Evolutionary conservation across 2,329 filamentous ascomycete species (phyloP).

Genomic region (Paecilomyces niveus): DNA sequence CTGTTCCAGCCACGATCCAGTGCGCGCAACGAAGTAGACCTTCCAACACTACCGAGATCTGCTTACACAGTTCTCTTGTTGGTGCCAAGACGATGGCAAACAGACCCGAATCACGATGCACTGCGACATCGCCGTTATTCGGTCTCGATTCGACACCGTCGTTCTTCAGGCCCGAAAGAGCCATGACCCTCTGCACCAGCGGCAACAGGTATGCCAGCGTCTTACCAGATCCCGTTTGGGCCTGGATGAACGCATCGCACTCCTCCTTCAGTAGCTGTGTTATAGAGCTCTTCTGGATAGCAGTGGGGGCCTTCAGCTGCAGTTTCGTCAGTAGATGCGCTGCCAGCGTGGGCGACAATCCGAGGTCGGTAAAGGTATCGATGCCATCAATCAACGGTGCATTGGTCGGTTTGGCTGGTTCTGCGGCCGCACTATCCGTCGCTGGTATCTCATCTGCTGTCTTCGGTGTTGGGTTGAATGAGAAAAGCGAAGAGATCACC

Average conservation of each 20-base stretch:
- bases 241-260: slow-evolving; percentile 90
- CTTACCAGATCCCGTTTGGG: slow-evolving; percentile 95
- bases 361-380: slow-evolving; percentile 78
- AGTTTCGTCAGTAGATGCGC: slow-evolving; percentile 79
- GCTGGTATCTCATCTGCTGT: slow-evolving; percentile 35
- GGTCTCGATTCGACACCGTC: slow-evolving; percentile 21
- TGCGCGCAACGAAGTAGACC: slow-evolving; percentile 80
- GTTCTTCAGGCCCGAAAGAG: slow-evolving; percentile 54
- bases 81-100: slow-evolving; percentile 94
- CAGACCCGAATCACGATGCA: slow-evolving; percentile 78
- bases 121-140: slow-evolving; percentile 36
- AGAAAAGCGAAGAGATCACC: slow-evolving; percentile 86
- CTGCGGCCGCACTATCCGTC: slow-evolving; percentile 26
- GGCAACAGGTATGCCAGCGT: slow-evolving; percentile 93
- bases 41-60: slow-evolving; percentile 82
- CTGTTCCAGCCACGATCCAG: slow-evolving; percentile 89
- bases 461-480: slow-evolving; percentile 72
- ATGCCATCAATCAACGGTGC: slow-evolving; percentile 79
- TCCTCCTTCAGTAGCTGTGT: slow-evolving; percentile 72
- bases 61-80: slow-evolving; percentile 87
- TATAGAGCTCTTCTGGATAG: slow-evolving; percentile 87
- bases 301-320: slow-evolving; percentile 81
- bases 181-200: slow-evolving; percentile 80
- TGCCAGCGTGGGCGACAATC: slow-evolving; percentile 72
- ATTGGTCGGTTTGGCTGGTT: slow-evolving; percentile 71